Base-by-base conservation (phyloP, 2,329 filamentous ascomycete species). In the Aciculosporium take region DNA sequence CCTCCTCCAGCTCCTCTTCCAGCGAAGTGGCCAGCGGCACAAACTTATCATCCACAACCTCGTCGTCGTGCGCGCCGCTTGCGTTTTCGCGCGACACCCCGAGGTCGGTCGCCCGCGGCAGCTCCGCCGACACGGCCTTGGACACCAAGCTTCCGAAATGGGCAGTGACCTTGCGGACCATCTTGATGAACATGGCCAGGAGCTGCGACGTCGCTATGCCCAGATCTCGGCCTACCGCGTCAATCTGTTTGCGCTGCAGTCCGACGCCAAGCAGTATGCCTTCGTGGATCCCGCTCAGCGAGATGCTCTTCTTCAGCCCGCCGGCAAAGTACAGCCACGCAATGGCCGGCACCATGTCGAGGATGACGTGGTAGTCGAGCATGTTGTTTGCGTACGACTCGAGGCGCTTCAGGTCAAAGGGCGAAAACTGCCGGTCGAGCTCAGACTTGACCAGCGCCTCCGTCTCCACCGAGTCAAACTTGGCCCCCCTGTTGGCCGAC, bases 311-410 rank as follows among this genome's bases (percentile, higher is more conserved):
- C 52, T 72, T 76, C 15, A 96, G 67, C 8, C 79, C 76, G 37
- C 85, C 84, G 0, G 76, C 79, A 62, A 98, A 98, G 67, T 89
- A 95, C 21, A 94, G 73, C 20, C 71, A 70, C 1, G 91, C 81
- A 47, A 98, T 78, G 1, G 71, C 74, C 0, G 91, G 91, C 42
- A 98, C 71, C 55, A 98, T 76, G 57, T 98, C 93, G 23, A 96
- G 73, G 42, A 98, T 91, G 51, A 95, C 88, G 56, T 95, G 93
- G 66, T 96, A 94, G 62, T 98, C 93, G 32, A 98, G 77, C 72
- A 95, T 84, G 63, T 94, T 94, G 63, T 93, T 94, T 13, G 91
- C 85, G 54, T 98, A 98, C 33, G 84, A 88, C 57, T 95, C 89
- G 3, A 98, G 71, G 23, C 91, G 81, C 67, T 96, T 96, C 47